Percentiles rank a stretch among this genome's conserved stretches.
phyloP scores from a whole-genome alignment of 2,329 filamentous ascomycete species.

The Amauroascus verrucosus region DNA sequence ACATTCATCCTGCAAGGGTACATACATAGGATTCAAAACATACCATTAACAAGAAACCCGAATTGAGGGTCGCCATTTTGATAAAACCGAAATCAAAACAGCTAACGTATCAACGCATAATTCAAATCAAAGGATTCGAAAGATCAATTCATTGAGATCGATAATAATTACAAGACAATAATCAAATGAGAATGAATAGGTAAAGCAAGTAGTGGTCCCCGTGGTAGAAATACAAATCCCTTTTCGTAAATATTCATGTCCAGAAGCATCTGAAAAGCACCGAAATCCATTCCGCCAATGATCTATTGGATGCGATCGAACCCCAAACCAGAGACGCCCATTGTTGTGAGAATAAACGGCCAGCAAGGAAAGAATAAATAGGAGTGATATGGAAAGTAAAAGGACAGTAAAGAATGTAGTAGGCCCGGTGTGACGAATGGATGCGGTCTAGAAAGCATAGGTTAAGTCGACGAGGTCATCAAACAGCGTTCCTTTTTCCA shows the following conservation, averaged over 20 bases:
- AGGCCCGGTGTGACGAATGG: background rate
- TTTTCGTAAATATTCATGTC: background rate
- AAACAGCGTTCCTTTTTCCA: constrained; percentile 2
- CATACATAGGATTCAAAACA: too few species aligned
- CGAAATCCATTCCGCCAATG: background rate
- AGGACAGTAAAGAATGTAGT: background rate
- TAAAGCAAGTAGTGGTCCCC: background rate
- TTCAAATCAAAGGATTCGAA: background rate
- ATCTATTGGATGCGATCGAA: constrained; percentile 3
- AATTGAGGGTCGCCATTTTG: too few species aligned
- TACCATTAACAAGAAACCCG: too few species aligned
- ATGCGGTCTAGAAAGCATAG: background rate
- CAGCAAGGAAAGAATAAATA: background rate
- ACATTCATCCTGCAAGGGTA: background rate
- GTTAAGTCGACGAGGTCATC: background rate
- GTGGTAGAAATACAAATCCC: background rate
- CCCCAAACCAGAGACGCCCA: constrained; percentile 1
- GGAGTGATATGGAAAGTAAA: background rate
- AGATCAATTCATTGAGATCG: background rate
- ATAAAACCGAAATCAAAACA: too few species aligned
- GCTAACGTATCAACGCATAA: too few species aligned
- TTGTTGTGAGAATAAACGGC: background rate
- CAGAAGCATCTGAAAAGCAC: background rate
- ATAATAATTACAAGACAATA: background rate
- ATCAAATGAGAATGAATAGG: background rate